Evolutionary conservation across 108 stramenopile genomes (phyloP), one percentile per base, ranked within the genome.

Genomic region (Phaeodactylum tricornutum): DNA sequence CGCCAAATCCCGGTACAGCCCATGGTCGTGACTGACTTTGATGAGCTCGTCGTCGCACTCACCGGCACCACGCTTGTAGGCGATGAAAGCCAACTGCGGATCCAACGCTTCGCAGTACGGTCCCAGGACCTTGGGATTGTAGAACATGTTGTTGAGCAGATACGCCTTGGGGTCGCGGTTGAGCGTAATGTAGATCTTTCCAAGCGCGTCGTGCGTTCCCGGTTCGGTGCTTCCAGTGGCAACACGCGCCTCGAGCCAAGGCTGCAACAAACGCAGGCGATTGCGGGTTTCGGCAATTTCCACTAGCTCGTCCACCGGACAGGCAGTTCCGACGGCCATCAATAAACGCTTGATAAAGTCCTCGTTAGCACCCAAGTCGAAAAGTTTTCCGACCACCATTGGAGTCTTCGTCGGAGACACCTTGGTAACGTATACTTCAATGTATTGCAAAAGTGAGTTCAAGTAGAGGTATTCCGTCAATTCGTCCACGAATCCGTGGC

Each of bases 181-280:
- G 52, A 97, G 73, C 22, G 95, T 95, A 37, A 99, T 91, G 85
- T 98, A 98, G 74, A 99, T 99, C 96, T 99, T 99, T 59, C 99
- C 99, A 25, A 99, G 84, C 34, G 97, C 96, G 53, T 99, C 98
- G 92, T 99, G 99, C 12, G 96, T 97, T 43, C 95, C 96, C 41
- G 94, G 84, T 68, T 99, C 97, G 4, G 95, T 97, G 69, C 96
- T 96, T 56, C 99, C 99, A 53, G 96, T 97, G 28, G 99, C 93
- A 29, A 99, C 93, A 59, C 96, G 92, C 15, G 95, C 94, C 73
- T 99, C 99, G 37, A 99, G 95, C 94, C 96, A 99, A 9, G 93
- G 87, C 66, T 98, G 94, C 15, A 98, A 74, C 63, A 98, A 60
- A 29, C 94, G 89, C 49, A 96, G 90, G 52, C 95, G 88, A 69